Evolutionary conservation across 2,329 filamentous ascomycete genomes (phyloP).

Genomic region (Cordyceps militaris): DNA sequence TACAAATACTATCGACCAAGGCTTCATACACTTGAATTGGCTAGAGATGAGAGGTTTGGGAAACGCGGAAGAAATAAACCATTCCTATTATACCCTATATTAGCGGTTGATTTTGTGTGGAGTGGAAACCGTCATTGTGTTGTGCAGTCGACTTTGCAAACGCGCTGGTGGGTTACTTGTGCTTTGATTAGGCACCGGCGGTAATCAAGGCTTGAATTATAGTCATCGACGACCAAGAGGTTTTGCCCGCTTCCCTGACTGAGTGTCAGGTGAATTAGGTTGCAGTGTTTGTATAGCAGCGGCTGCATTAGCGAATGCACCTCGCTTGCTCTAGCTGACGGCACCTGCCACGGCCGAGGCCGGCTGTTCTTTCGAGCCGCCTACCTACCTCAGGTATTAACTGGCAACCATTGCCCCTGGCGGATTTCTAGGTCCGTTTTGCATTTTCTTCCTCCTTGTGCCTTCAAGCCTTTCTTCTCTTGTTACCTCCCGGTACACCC

Average conservation of each 20-base stretch:
- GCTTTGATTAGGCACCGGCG: background rate
- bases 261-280: background rate
- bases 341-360: constrained; percentile 7
- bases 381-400: background rate
- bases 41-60: background rate
- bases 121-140: too few species aligned
- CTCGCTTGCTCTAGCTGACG: constrained; percentile 8
- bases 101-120: background rate
- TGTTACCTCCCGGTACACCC: constrained; percentile 1
- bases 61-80: background rate
- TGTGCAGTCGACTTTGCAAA: background rate
- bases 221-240: background rate
- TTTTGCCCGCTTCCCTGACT: too few species aligned
- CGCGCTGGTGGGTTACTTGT: background rate
- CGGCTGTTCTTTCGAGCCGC: constrained; percentile 9
- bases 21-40: background rate
- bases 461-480: constrained; percentile 11
- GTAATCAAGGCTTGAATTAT: background rate
- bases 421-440: background rate
- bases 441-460: constrained; percentile 5
- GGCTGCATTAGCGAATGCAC: constrained; percentile 6
- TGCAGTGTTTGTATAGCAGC: background rate
- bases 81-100: background rate
- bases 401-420: background rate
- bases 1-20: constrained; percentile 8